Base-by-base conservation (phyloP, 2,329 filamentous ascomycete genomes). In the Immersiporthe knoxdaviesiana region DNA sequence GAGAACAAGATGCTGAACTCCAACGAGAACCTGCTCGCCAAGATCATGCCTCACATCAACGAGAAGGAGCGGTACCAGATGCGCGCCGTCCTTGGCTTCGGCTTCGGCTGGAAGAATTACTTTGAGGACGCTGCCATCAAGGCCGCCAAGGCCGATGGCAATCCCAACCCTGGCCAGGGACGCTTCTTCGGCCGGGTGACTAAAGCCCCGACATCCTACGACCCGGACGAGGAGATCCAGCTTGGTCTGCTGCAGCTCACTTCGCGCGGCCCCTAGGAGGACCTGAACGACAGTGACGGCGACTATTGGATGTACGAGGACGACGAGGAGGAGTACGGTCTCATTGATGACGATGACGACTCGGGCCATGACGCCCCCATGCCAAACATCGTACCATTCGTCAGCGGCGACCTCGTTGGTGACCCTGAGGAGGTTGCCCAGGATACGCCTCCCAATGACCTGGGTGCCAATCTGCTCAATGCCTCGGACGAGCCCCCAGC, bases 141-240 rank as follows among this genome's bases (percentile, higher is more conserved):
- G 0, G 78, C 79, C 16, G 80, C 82, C 14, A 56, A 69, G 27
- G 66, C 65, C 10, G 82, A 84, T 65, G 81, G 80, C 12, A 72
- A 80, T 35, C 72, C 75, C 1, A 30, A 54, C 2, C 79, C 80
- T 0, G 82, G 81, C n/a, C 41, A 64, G 11, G 81, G 79, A 2
- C 81, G 81, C 27, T 83, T 84, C 73, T 79, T 76, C 18, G 82
- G 82, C 7, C 59, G 30, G n/a, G 59, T 63, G 50, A 74, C 71
- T 14, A 61, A 62, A 24, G 27, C 27, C 32, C 41, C 41, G 0
- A 67, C 4, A n/a, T 73, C 81, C 30, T 66, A 11, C 59, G 65
- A 47, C 35, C 12, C 5, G 63, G 44, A 47, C 44, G 44, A 47
- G 63, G 62, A 44, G 21, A 12, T 14, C 18, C n/a, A 58, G 27